A percentile compares a stretch with the other conserved stretches of the same genome.
These are phyloP conservation scores for Litchi chinensis DNA, from an alignment of 345 rosid genomes.

Conservation along the genomic window DNA sequence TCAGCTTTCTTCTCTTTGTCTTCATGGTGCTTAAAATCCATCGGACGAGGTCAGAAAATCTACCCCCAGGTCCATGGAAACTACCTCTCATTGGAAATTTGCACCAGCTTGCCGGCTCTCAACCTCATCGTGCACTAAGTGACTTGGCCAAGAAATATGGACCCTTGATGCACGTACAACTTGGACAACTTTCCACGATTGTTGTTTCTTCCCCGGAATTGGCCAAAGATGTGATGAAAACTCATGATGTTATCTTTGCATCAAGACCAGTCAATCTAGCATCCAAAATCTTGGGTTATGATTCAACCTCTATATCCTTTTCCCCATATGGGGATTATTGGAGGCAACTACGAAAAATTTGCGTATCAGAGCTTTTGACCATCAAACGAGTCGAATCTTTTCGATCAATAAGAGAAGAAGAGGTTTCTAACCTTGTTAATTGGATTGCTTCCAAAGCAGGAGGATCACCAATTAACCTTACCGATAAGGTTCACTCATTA, in stretches of 20 bases:
- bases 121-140: conserved; percentile 29
- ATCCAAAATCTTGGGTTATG: conserved; percentile 3
- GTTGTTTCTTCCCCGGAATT: conserved; percentile 31
- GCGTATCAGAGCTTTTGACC: neutral
- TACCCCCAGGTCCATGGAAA: conserved; percentile 39
- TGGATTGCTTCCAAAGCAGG: neutral
- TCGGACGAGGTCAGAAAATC: neutral
- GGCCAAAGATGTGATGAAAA: conserved; percentile 36
- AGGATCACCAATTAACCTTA: conserved; percentile 23
- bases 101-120: conserved; percentile 27
- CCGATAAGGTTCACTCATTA: conserved; percentile 13
- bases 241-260: conserved; percentile 31
- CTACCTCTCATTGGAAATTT: conserved; percentile 42
- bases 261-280: conserved; percentile 20
- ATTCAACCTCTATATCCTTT: conserved; percentile 10
- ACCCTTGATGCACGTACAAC: conserved; percentile 30
- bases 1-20: neutral
- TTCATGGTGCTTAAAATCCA: neutral
- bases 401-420: neutral
- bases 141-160: conserved; percentile 39
- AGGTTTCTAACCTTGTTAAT: conserved; percentile 13
- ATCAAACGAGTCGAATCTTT: too few relatives aligned
- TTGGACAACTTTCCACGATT: conserved; percentile 26
- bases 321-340: conserved; percentile 31
- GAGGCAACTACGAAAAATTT: conserved; percentile 29